Conservation (phyloP, 306 rosid species). For the Quillaja saponaria region DNA sequence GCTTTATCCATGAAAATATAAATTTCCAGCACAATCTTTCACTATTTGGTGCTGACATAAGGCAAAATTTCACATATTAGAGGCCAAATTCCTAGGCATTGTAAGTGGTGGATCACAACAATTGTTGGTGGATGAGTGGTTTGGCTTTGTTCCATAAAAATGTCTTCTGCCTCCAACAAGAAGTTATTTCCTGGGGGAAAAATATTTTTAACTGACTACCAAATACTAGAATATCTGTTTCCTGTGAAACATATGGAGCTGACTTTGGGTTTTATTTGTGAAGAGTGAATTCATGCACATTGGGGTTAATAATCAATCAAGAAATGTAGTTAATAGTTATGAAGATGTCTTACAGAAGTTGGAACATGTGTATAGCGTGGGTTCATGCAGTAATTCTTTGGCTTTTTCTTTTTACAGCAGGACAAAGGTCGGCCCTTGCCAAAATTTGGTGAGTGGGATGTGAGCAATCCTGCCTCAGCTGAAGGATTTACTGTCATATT, state of each 20-base stretch:
- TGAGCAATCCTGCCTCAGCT: constrained; percentile 32
- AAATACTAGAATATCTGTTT: constrained; percentile 1
- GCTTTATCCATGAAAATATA: no score
- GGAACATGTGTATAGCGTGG: background rate
- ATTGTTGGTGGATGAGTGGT: no score
- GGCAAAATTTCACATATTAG: no score
- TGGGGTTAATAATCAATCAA: background rate
- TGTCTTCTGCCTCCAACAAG: no score
- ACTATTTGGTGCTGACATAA: no score
- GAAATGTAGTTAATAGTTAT: constrained; percentile 10
- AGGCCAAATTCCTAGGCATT: no score
- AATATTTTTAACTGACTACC: background rate
- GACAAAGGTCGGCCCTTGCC: constrained; percentile 69
- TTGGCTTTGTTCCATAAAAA: no score
- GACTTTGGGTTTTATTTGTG: background rate
- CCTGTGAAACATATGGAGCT: background rate
- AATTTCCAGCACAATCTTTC: no score
- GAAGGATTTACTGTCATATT: constrained; percentile 89
- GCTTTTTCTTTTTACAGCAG: constrained; percentile 35
- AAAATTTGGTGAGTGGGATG: constrained; percentile 93
- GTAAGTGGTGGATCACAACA: no score
- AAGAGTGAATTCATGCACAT: background rate
- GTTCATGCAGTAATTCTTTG: background rate
- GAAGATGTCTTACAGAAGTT: constrained; percentile 3
- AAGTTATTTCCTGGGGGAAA: no score